Percentiles rank a stretch among this genome's conserved stretches.
Evolutionary conservation across 2,329 filamentous ascomycete species (phyloP).

Genomic region (Phoma sp.): DNA sequence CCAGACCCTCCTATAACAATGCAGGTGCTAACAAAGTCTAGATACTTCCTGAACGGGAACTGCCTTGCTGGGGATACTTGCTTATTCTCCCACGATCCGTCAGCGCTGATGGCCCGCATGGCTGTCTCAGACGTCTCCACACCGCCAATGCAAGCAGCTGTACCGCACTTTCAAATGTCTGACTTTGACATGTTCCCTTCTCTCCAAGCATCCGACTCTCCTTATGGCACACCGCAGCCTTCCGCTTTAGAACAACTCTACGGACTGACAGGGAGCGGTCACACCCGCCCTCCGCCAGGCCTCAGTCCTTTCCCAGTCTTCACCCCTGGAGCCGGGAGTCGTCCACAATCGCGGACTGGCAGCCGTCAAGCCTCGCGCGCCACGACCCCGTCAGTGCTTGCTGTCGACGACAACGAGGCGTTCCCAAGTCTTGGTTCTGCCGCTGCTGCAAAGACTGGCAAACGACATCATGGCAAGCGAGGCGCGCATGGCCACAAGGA

Average conservation of each 20-base stretch:
- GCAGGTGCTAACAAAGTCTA: constrained; percentile 49
- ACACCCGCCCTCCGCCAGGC: constrained; percentile 70
- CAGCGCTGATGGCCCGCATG: constrained; percentile 82
- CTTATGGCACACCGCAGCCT: constrained; percentile 49
- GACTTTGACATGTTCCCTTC: constrained; percentile 87
- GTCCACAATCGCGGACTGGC: constrained; percentile 80
- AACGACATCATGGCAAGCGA: constrained; percentile 93
- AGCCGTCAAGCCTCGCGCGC: constrained; percentile 79
- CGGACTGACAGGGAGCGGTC: constrained; percentile 40
- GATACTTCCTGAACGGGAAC: constrained; percentile 95
- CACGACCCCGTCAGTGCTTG: constrained; percentile 70
- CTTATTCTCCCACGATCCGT: constrained; percentile 96
- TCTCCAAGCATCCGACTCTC: constrained; percentile 60
- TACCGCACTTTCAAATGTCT: constrained; percentile 77
- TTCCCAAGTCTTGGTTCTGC: constrained; percentile 88
- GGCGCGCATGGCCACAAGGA: constrained; percentile 76
- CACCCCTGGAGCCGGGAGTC: constrained; percentile 64
- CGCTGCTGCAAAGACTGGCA: constrained; percentile 74
- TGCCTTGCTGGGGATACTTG: constrained; percentile 93
- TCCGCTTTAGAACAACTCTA: constrained; percentile 54
- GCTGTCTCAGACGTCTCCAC: constrained; percentile 73
- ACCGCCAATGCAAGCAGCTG: constrained; percentile 67
- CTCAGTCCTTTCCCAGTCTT: constrained; percentile 68
- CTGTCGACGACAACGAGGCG: constrained; percentile 92
- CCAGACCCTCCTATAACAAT: neutral